Evolutionary conservation across 176 grass and related monocot genomes (phyloP).

Genomic region (Pharus latifolius): DNA sequence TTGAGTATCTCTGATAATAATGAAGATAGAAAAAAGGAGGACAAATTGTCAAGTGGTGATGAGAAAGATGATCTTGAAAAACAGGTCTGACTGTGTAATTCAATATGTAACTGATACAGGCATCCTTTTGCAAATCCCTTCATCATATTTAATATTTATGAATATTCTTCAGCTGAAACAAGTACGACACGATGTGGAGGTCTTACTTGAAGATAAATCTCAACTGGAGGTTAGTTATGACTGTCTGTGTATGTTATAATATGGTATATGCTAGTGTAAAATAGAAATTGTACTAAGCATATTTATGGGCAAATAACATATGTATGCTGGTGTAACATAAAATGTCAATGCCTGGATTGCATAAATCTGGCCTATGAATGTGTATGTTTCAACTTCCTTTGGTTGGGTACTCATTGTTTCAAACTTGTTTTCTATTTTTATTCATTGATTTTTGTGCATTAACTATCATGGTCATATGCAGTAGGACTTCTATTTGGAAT

Average conservation of each 20-base stretch:
- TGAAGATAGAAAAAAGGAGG: constrained; percentile 54
- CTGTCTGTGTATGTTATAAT: neutral
- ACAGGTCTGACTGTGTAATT: constrained; percentile 30
- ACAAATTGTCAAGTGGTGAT: constrained; percentile 37
- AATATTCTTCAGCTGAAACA: constrained; percentile 62
- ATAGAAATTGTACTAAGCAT: too few species aligned
- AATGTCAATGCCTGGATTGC: neutral
- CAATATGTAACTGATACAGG: neutral
- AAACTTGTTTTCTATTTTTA: neutral
- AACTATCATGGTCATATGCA: neutral
- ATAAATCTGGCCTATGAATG: neutral
- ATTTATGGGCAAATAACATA: too few species aligned
- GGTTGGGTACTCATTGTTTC: neutral
- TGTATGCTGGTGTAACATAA: too few species aligned
- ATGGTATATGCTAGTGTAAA: neutral
- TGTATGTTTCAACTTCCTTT: neutral
- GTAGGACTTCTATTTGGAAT: neutral
- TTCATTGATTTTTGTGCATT: neutral
- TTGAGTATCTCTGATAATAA: constrained; percentile 44
- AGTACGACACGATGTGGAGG: constrained; percentile 49
- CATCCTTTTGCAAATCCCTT: neutral
- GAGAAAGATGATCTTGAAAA: constrained; percentile 54
- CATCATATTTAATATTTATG: neutral
- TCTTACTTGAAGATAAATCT: constrained; percentile 56
- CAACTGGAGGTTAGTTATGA: constrained; percentile 57